A percentile compares a stretch with the other conserved stretches of the same genome.
phyloP scores from a whole-genome alignment of 1,284 basidiomycete genomes.

The Bondarzewia mesenterica region DNA sequence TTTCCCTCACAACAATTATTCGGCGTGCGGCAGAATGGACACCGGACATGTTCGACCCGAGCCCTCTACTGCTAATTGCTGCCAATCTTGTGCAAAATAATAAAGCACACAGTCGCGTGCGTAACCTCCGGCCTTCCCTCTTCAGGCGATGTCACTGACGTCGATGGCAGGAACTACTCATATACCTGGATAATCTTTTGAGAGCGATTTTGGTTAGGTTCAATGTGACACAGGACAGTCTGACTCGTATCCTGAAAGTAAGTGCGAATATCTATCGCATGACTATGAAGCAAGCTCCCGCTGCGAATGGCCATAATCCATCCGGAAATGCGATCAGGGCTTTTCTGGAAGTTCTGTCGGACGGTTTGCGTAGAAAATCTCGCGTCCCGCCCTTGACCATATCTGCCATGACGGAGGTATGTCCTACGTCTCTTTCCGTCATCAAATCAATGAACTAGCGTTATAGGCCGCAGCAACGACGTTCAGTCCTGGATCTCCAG shows the following conservation, averaged over 20 bases:
- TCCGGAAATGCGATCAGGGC: slow-evolving; percentile 35
- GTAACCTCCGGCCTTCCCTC: slow-evolving; percentile 10
- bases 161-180: slow-evolving; percentile 43
- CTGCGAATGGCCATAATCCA: slow-evolving; percentile 16
- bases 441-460: slow-evolving; percentile 14
- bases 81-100: slow-evolving; percentile 50
- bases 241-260: slow-evolving; percentile 45
- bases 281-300: slow-evolving; percentile 17
- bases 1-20: slow-evolving; percentile 41
- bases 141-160: background rate
- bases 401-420: slow-evolving; percentile 44
- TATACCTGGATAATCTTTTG: slow-evolving; percentile 48
- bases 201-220: slow-evolving; percentile 44
- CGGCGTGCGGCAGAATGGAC: slow-evolving; percentile 47
- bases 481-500: slow-evolving; percentile 30
- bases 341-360: slow-evolving; percentile 47
- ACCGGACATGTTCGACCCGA: slow-evolving; percentile 40
- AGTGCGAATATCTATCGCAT: slow-evolving; percentile 33
- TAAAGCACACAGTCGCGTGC: slow-evolving; percentile 48
- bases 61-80: slow-evolving; percentile 43
- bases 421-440: background rate
- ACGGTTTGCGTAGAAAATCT: slow-evolving; percentile 45
- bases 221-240: slow-evolving; percentile 32
- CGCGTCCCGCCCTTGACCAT: slow-evolving; percentile 42
- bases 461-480: slow-evolving; percentile 13